Evolutionary conservation across 1,284 basidiomycete species (phyloP), one percentile per base, ranked within the genome.

Genomic region (Heterobasidion occidentale): DNA sequence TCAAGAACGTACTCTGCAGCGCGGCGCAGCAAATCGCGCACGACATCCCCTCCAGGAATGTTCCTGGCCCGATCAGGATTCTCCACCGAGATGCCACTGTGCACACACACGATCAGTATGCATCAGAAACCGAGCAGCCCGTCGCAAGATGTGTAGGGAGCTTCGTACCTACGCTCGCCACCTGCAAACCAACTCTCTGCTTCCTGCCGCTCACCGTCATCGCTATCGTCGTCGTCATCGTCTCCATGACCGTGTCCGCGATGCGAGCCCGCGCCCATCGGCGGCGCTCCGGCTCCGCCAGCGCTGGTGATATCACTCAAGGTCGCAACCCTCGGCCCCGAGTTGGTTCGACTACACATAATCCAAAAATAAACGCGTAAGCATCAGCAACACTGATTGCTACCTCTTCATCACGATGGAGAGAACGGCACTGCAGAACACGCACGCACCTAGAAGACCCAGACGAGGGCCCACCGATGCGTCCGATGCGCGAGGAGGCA

Each of bases 41-140:
- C 91, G 59, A 93, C 73, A 61, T 84, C 74, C 9, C 84, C 83
- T 11, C 85, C 86, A 11, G 84, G 78, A 8, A 76, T 62, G 19
- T 68, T 71, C 35, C 75, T 70, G 1, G 64, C 71, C 38, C 75
- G 66, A 60, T 85, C 80, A 7, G 95, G 96, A 66, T 94, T 93
- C 71, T 97, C 84, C 1, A 99, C 83, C 2, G 88, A 91, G 44
- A 99, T 78, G 0, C 94, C 96, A 71, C 94, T 98, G 63, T 8
- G 14, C 45, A 46, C 12, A 38, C 51, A 42, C 47, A 52, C 36
- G 53, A 57, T 50, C 45, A 54, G 46, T 19, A 19, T 7, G 27
- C 27, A 27, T 27, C 27, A 6, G 27, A 27, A 27, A 27, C 6
- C 5, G 27, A 27, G 14, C 38, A 17, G n/a, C 45, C 17, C 35